Evolutionary conservation across 208 protist species (phyloP).

Genomic region (Leptomonas pyrrhocoris): DNA sequence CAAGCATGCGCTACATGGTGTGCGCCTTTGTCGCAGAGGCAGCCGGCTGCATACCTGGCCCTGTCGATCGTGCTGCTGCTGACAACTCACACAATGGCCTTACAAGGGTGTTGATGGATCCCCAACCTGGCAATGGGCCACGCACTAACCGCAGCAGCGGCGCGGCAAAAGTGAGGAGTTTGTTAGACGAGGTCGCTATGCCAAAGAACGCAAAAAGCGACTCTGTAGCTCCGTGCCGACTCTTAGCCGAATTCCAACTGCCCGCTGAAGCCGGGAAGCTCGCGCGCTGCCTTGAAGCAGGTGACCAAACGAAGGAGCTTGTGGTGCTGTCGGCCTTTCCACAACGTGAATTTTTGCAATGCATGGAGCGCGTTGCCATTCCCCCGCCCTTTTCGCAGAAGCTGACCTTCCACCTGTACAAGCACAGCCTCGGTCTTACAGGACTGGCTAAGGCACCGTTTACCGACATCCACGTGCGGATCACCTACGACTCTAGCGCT

Average conservation of each 20-base stretch:
- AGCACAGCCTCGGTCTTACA: slow-evolving; percentile 12
- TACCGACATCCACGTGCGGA: slow-evolving; percentile 20
- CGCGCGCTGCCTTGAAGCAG: neutral
- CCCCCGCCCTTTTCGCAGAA: slow-evolving; percentile 25
- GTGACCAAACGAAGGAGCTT: neutral
- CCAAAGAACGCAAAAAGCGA: neutral
- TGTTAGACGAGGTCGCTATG: neutral
- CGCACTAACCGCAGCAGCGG: neutral
- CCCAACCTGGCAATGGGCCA: neutral
- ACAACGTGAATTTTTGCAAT: slow-evolving; percentile 36
- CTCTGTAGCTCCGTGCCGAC: no score
- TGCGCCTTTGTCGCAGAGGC: slow-evolving; percentile 8
- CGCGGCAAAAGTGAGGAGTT: no score
- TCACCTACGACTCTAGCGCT: slow-evolving; percentile 28
- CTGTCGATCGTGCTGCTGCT: neutral
- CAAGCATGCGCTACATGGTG: slow-evolving; percentile 27
- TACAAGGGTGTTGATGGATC: neutral
- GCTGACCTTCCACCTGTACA: slow-evolving; percentile 29
- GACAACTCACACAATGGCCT: neutral
- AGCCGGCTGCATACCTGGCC: neutral
- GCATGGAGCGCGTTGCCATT: slow-evolving; percentile 32
- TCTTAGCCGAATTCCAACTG: neutral
- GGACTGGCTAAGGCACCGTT: slow-evolving; percentile 20
- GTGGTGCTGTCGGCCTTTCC: slow-evolving; percentile 26
- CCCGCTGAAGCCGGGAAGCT: neutral